phyloP scores from a whole-genome alignment of 2,329 filamentous ascomycete species.

The Teratosphaeria viscida region DNA sequence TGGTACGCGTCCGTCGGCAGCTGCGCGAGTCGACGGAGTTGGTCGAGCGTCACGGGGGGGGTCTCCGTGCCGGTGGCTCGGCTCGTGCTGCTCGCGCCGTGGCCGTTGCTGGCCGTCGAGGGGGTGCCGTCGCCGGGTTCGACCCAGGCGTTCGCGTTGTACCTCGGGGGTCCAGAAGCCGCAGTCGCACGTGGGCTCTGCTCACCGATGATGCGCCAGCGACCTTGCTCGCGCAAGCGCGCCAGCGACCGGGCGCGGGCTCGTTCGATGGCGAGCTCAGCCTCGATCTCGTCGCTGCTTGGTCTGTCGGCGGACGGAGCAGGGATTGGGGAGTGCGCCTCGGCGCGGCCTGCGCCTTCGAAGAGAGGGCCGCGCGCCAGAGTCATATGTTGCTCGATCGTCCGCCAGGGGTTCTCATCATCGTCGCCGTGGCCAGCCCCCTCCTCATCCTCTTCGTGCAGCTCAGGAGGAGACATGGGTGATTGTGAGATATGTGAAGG shows the following conservation, averaged over 20 bases:
- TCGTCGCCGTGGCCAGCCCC: slow-evolving; percentile 16
- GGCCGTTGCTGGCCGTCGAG: background rate
- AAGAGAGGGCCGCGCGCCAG: slow-evolving; percentile 27
- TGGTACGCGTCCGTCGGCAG: background rate
- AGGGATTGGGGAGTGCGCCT: slow-evolving; percentile 10
- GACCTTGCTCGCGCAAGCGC: slow-evolving; percentile 10
- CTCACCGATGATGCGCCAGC: slow-evolving; percentile 10
- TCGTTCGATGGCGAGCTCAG: slow-evolving; percentile 9
- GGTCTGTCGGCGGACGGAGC: slow-evolving; percentile 6
- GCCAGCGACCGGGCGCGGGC: slow-evolving; percentile 10
- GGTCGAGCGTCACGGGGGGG: background rate
- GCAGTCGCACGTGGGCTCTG: background rate
- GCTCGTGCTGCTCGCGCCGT: background rate
- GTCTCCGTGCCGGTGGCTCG: background rate
- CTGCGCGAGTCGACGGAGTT: background rate
- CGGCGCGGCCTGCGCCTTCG: slow-evolving; percentile 17
- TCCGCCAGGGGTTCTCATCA: slow-evolving; percentile 36
- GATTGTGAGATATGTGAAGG: background rate
- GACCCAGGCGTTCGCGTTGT: background rate
- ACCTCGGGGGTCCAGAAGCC: background rate
- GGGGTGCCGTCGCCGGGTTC: background rate
- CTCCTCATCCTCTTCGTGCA: slow-evolving; percentile 8
- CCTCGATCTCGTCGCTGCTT: slow-evolving; percentile 4
- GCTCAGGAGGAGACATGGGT: background rate
- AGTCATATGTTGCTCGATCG: slow-evolving; percentile 36